Base-by-base conservation (phyloP, 208 protist species). In the Angomonas ambiguus region DNA sequence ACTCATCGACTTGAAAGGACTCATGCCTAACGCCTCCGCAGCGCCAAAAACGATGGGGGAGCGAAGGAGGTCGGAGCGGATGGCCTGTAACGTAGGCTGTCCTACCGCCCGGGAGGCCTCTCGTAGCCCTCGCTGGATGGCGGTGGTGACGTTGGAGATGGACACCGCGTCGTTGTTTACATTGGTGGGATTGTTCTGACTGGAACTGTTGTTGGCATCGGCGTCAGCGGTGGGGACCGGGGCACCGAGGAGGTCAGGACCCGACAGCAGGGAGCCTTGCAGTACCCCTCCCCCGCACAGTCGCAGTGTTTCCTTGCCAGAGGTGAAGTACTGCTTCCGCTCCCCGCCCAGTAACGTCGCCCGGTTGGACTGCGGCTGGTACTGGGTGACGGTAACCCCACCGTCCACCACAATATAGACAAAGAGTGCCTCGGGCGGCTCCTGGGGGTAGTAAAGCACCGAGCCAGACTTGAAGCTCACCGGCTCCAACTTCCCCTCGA, bases 401-500 rank as follows among this genome's bases (percentile, higher is more conserved):
- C 88, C 88, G 20, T 41, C 70, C 18, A 92, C 48, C 25, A 92
- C 72, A n/a, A 92, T 69, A 65, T 94, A 87, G 10, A 92, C 83
- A 68, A 92, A 92, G 30, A 82, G 69, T 18, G 73, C 59, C 72
- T 94, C 88, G 0, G 85, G 79, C 11, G 74, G 71, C 56, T 94
- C 88, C 49, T 71, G 70, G 0, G 88, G 88, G 78, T 85, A 92
- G 20, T 56, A 62, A 10, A 94, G 79, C 28, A 89, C 80, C 24
- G 77, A 73, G 16, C 77, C 82, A 0, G 85, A 70, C 45, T 81
- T 74, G 62, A 84, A 80, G 70, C 80, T 85, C 10, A 82, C 65
- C 2, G 80, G 75, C 27, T 78, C 69, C 56, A 87, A 51, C 64
- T 91, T 88, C 56, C 65, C 74, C 28, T 61, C 55, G 2, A 94